phyloP scores from a whole-genome alignment of 352 stramenopile genomes.

The Halophytophthora polymorphica region DNA sequence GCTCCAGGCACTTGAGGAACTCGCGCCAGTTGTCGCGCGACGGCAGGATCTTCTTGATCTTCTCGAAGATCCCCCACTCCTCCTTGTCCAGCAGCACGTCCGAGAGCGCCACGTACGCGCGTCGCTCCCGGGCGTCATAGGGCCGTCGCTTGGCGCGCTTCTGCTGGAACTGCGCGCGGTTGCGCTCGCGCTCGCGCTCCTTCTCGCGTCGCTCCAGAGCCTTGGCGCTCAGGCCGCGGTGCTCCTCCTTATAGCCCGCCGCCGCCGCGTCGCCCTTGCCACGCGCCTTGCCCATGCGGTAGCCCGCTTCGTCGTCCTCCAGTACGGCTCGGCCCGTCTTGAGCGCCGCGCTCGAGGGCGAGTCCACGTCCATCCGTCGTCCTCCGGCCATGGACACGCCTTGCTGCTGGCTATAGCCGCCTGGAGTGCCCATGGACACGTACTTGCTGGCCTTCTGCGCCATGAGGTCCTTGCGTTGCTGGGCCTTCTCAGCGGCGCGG shows the following conservation, averaged over 20 bases:
- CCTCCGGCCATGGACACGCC: slow-evolving; percentile 23
- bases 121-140: slow-evolving; percentile 76
- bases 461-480: slow-evolving; percentile 82
- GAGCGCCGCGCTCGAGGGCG: slow-evolving; percentile 49
- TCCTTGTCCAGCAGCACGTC: slow-evolving; percentile 83
- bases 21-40: slow-evolving; percentile 94
- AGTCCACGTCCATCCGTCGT: slow-evolving; percentile 37
- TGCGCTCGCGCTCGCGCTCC: slow-evolving; percentile 73
- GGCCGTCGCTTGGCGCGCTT: slow-evolving; percentile 66
- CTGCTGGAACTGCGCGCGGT: slow-evolving; percentile 67
- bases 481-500: slow-evolving; percentile 92
- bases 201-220: slow-evolving; percentile 69
- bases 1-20: slow-evolving; percentile 98
- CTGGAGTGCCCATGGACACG: slow-evolving; percentile 16
- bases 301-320: slow-evolving; percentile 40
- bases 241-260: slow-evolving; percentile 57
- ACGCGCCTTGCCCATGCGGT: slow-evolving; percentile 30
- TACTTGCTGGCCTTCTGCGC: slow-evolving; percentile 52
- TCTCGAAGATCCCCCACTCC: slow-evolving; percentile 93
- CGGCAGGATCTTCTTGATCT: slow-evolving; percentile 91
- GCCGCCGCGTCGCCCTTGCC: slow-evolving; percentile 33
- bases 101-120: slow-evolving; percentile 65
- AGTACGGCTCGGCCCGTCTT: slow-evolving; percentile 38
- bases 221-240: slow-evolving; percentile 51
- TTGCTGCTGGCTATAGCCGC: slow-evolving; percentile 28